These are phyloP conservation scores for Teratosphaeria viscida DNA, from an alignment of 2,329 filamentous ascomycete species.

Conservation along the genomic window DNA sequence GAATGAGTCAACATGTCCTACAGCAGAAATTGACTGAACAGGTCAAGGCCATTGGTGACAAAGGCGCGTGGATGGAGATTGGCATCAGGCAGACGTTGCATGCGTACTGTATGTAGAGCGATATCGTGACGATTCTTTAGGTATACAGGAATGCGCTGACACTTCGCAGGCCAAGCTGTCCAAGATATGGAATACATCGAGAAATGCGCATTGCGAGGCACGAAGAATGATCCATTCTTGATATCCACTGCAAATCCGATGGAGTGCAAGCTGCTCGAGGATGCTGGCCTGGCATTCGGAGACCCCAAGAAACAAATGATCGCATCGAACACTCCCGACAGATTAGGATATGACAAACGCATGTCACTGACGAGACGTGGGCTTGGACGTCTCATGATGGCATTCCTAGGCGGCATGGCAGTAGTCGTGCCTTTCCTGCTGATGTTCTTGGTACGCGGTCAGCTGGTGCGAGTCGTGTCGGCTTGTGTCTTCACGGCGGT, in stretches of 20 bases:
- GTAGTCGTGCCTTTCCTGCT: constrained; percentile 7
- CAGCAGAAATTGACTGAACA: constrained; percentile 15
- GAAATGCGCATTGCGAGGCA: constrained; percentile 1
- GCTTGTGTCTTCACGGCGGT: constrained; percentile 6
- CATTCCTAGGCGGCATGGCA: constrained; percentile 7
- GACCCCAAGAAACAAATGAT: constrained; percentile 2
- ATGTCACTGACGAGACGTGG: not conserved
- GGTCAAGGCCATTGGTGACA: constrained; percentile 12
- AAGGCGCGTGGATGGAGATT: constrained; percentile 15
- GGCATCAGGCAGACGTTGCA: constrained; percentile 14
- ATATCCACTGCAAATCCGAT: constrained; percentile 10
- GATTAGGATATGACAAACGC: constrained; percentile 2
- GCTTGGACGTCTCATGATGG: constrained; percentile 5
- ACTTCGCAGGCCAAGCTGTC: constrained; percentile 6
- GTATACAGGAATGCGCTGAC: not conserved
- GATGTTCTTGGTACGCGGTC: constrained; percentile 5
- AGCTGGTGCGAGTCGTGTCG: constrained; percentile 3
- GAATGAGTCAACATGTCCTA: constrained; percentile 14
- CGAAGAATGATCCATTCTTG: constrained; percentile 11
- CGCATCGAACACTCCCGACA: not conserved
- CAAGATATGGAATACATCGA: constrained; percentile 15
- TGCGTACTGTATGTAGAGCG: constrained; percentile 4
- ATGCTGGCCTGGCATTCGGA: constrained; percentile 9
- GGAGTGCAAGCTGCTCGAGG: constrained; percentile 12
- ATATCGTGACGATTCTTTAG: not conserved